Evolutionary conservation across 1,284 basidiomycete species (phyloP).

Genomic region (Hortiboletus rubellus): DNA sequence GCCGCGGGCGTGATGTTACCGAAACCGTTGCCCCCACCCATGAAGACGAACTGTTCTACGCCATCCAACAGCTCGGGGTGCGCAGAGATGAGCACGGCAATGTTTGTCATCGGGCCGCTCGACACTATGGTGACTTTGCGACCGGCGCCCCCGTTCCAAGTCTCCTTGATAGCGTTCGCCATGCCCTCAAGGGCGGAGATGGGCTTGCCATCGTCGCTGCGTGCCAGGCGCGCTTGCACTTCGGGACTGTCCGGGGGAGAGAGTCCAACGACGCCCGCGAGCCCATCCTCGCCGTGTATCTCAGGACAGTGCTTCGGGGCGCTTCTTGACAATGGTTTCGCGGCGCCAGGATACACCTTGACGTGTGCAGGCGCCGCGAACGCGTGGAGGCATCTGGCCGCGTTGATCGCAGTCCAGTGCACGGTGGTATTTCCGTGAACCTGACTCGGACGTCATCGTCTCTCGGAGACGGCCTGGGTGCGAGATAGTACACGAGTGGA

Average conservation of each 20-base stretch:
- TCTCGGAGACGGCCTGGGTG: not conserved
- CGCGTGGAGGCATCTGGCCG: constrained; percentile 68
- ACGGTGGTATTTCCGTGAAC: constrained; percentile 76
- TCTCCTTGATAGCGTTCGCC: constrained; percentile 50
- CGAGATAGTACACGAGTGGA: not conserved
- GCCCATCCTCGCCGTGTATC: constrained; percentile 78
- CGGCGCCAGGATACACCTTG: constrained; percentile 66
- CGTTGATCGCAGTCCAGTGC: constrained; percentile 66
- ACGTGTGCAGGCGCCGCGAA: constrained; percentile 60
- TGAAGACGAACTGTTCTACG: constrained; percentile 78
- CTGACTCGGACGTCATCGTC: constrained; percentile 36
- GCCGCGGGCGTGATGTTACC: constrained; percentile 78
- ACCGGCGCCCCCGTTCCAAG: constrained; percentile 56
- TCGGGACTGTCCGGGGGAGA: constrained; percentile 46
- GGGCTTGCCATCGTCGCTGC: constrained; percentile 38
- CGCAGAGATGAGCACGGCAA: constrained; percentile 71
- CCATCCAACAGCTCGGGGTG: constrained; percentile 70
- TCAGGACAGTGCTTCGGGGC: constrained; percentile 57
- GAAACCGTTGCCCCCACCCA: constrained; percentile 86
- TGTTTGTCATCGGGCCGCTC: constrained; percentile 82
- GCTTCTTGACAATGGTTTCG: constrained; percentile 57
- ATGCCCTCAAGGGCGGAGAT: constrained; percentile 67
- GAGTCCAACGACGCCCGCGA: constrained; percentile 79
- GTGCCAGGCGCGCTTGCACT: constrained; percentile 51
- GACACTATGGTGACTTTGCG: constrained; percentile 66